Percentiles rank a stretch among this genome's conserved stretches.
Conservation (phyloP, 2,329 filamentous ascomycete genomes). For the Chaetomiaceae sp. region DNA sequence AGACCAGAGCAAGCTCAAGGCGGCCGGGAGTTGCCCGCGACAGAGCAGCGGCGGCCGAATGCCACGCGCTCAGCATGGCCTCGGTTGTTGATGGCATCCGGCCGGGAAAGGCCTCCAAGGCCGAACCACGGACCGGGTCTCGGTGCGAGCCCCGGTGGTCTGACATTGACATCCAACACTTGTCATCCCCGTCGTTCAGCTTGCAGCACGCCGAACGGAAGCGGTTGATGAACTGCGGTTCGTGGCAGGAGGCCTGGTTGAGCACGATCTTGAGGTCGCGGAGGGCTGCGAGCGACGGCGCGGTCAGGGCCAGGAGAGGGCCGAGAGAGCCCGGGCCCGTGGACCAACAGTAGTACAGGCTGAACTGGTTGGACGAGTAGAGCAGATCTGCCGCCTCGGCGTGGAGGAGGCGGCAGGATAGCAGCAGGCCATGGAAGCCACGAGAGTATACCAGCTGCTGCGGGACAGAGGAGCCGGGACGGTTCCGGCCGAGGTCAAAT, state of each 20-base stretch:
- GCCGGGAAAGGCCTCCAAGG: too few species aligned
- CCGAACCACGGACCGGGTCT: not conserved
- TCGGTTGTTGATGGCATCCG: not conserved
- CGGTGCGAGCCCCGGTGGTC: not conserved
- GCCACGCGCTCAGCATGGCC: conserved; percentile 2
- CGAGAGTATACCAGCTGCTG: too few species aligned
- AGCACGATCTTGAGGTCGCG: not conserved
- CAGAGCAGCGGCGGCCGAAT: not conserved
- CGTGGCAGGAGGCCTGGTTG: conserved; percentile 8
- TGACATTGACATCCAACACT: too few species aligned
- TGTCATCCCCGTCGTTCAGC: not conserved
- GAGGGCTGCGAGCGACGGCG: not conserved
- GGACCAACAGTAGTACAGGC: conserved; percentile 1
- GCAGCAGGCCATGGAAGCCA: not conserved
- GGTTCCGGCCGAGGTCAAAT: too few species aligned
- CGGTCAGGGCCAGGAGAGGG: not conserved
- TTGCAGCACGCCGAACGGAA: not conserved
- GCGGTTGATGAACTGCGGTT: too few species aligned
- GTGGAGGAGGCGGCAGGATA: conserved; percentile 2
- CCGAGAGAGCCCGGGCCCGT: not conserved
- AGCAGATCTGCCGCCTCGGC: not conserved
- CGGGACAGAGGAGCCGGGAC: too few species aligned
- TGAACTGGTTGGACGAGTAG: conserved; percentile 4
- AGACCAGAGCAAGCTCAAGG: conserved; percentile 5
- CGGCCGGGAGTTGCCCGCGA: not conserved